phyloP scores from a whole-genome alignment of 305 asterid genomes.

The Fraxinus angustifolia region DNA sequence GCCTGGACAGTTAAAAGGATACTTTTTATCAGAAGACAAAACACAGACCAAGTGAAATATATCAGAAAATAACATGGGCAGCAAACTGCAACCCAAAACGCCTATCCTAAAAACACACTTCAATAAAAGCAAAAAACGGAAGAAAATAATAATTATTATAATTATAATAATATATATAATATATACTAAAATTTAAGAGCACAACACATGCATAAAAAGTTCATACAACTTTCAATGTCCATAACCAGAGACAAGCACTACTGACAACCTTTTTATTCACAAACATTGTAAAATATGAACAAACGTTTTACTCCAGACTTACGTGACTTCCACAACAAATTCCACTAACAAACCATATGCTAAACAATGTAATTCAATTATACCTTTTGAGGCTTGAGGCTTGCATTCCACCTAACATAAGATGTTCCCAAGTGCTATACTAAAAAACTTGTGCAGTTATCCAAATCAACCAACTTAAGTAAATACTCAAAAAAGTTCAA shows the following conservation, averaged over 20 bases:
- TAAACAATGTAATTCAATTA: background rate
- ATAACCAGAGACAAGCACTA: background rate
- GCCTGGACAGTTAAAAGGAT: slow-evolving; percentile 31
- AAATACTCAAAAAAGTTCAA: background rate
- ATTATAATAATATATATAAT: background rate
- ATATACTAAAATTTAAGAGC: background rate
- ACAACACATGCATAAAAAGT: background rate
- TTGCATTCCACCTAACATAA: background rate
- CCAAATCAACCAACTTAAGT: background rate
- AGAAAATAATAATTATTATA: background rate
- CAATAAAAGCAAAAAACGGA: background rate
- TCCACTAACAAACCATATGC: background rate
- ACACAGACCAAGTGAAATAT: background rate
- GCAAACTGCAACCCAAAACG: background rate
- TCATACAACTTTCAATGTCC: background rate
- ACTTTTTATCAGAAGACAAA: background rate
- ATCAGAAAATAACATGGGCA: background rate
- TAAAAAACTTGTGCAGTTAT: background rate
- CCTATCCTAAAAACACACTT: background rate
- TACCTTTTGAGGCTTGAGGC: background rate
- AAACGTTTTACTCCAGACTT: background rate
- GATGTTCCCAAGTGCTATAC: background rate
- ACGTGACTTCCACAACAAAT: background rate
- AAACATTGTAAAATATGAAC: background rate
- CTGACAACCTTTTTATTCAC: background rate